A percentile compares a stretch with the other conserved stretches of the same genome.
Conservation (phyloP, 352 stramenopile genomes). For the Blastocystis sp. region DNA sequence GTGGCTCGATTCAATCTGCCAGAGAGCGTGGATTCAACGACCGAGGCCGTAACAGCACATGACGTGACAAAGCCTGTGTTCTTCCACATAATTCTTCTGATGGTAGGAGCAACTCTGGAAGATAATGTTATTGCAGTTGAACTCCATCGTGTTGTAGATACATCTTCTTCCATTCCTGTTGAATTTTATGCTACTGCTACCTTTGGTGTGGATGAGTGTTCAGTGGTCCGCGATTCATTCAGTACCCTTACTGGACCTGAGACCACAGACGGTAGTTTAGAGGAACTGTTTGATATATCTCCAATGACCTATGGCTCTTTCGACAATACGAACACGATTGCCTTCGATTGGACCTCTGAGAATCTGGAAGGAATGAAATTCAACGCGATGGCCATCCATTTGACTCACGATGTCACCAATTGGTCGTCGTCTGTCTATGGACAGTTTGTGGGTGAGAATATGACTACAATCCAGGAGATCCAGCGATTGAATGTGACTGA, state of each 20-base stretch:
- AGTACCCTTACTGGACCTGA: not conserved
- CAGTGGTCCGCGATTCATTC: not conserved
- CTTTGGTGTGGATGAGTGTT: not conserved
- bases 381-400: not conserved
- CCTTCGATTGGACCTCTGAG: not conserved
- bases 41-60: not conserved
- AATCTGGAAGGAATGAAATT: not conserved
- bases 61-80: not conserved
- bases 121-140: slow-evolving; percentile 10
- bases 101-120: not conserved
- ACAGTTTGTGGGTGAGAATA: not conserved
- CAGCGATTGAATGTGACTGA: not conserved
- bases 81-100: slow-evolving; percentile 1
- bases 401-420: not conserved
- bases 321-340: not conserved
- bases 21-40: not conserved
- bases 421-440: not conserved
- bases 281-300: not conserved
- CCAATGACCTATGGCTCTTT: not conserved
- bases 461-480: not conserved
- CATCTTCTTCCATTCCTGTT: not conserved
- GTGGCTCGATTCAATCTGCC: slow-evolving; percentile 14
- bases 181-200: not conserved
- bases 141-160: not conserved
- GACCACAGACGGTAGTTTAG: not conserved